Percentiles rank a stretch among this genome's conserved stretches.
Evolutionary conservation across 306 rosid species (phyloP).

Genomic region (Ochetophila trinervis): DNA sequence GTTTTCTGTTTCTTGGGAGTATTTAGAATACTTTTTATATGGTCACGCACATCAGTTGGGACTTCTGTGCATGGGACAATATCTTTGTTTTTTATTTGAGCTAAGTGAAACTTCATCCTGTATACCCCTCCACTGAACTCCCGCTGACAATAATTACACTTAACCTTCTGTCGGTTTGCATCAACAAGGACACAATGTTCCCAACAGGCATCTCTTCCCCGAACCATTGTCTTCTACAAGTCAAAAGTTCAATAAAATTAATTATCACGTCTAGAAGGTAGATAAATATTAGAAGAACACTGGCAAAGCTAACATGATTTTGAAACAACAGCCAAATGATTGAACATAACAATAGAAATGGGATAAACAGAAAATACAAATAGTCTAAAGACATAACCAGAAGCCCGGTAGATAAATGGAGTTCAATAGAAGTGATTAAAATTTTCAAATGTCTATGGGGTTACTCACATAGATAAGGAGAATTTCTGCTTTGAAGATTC

Average conservation of each 20-base stretch:
- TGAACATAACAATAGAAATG: background rate
- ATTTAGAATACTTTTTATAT: conserved; percentile 50
- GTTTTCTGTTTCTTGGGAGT: conserved; percentile 63
- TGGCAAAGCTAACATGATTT: background rate
- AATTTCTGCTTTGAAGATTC: too few relatives aligned
- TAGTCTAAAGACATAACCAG: too few relatives aligned
- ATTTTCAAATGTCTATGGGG: too few relatives aligned
- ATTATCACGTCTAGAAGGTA: background rate
- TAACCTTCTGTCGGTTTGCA: conserved; percentile 64
- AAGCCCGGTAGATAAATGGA: too few relatives aligned
- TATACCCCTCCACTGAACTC: conserved; percentile 83
- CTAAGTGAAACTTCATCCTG: conserved; percentile 83
- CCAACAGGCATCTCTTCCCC: conserved; percentile 85
- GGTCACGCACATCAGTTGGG: conserved; percentile 59
- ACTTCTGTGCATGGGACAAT: conserved; percentile 64
- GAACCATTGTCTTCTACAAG: conserved; percentile 53
- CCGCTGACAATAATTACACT: conserved; percentile 63
- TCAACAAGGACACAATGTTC: conserved; percentile 67
- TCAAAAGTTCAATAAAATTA: conserved; percentile 15
- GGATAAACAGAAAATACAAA: too few relatives aligned
- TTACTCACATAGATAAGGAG: too few relatives aligned
- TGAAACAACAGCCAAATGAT: background rate
- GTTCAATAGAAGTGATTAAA: too few relatives aligned
- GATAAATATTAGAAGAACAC: background rate
- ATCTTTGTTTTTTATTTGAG: conserved; percentile 78